These are phyloP conservation scores for Thalassiosira mediterranea DNA, from an alignment of 352 stramenopile genomes.

Conservation along the genomic window DNA sequence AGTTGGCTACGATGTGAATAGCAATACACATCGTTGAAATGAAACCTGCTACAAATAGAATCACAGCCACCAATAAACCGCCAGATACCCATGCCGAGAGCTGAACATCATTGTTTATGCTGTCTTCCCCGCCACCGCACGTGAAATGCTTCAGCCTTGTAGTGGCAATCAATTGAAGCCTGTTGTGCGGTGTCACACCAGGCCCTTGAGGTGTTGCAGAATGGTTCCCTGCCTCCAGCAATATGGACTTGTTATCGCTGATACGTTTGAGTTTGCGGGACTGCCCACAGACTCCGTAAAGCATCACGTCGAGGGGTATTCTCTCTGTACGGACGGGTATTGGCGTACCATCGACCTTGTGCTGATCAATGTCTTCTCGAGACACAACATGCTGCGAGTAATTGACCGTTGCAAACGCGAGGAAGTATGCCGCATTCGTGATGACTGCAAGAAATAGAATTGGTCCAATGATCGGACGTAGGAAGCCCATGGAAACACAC, in stretches of 20 bases:
- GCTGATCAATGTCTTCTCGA: background rate
- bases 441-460: background rate
- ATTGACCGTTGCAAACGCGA: slow-evolving; percentile 3
- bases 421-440: background rate
- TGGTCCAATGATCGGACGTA: background rate
- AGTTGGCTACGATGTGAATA: too few species aligned
- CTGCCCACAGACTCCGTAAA: slow-evolving; percentile 20
- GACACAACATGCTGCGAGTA: slow-evolving; percentile 7
- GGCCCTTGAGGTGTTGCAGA: too few species aligned
- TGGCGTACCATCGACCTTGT: slow-evolving; percentile 7
- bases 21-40: background rate
- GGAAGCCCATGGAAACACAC: background rate
- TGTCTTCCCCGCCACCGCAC: slow-evolving; percentile 9
- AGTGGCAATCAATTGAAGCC: slow-evolving; percentile 14
- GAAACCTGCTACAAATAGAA: slow-evolving; percentile 10
- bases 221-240: slow-evolving; percentile 11
- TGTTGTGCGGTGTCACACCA: background rate
- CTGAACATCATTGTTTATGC: background rate
- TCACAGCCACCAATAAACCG: background rate
- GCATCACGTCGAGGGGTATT: slow-evolving; percentile 11
- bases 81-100: slow-evolving; percentile 1
- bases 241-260: background rate
- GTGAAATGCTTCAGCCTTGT: slow-evolving; percentile 1
- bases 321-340: slow-evolving; percentile 9
- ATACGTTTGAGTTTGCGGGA: slow-evolving; percentile 5